Conservation (phyloP, 371 early-diverging fungal species). For the Mucor piriformis region DNA sequence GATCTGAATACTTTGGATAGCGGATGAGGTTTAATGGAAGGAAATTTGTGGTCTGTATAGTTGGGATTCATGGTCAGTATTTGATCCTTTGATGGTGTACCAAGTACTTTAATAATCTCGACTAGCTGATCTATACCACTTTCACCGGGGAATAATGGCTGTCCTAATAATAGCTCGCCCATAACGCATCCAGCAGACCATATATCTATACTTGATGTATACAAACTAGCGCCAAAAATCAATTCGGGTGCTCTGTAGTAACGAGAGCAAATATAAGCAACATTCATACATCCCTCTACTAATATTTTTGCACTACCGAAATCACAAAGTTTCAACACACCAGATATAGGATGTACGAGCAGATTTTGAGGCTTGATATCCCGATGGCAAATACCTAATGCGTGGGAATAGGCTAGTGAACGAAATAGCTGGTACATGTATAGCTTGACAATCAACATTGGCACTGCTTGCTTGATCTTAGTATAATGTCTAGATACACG, state of each 20-base stretch:
- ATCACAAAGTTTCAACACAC: conserved; percentile 96
- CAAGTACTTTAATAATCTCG: conserved; percentile 98
- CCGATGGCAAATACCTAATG: conserved; percentile 86
- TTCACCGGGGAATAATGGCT: conserved; percentile 97
- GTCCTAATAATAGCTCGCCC: conserved; percentile 93
- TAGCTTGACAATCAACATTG: conserved; percentile 87
- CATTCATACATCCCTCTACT: conserved; percentile 88
- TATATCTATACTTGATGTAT: conserved; percentile 87
- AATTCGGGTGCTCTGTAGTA: conserved; percentile 98
- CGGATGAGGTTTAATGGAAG: conserved; percentile 90
- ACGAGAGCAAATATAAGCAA: conserved; percentile 96
- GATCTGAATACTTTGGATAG: conserved; percentile 86
- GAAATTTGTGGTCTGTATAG: conserved; percentile 95
- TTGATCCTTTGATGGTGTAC: conserved; percentile 95
- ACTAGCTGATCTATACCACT: conserved; percentile 98
- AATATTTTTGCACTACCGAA: conserved; percentile 97
- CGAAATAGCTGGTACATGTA: conserved; percentile 96
- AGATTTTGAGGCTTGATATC: conserved; percentile 99
- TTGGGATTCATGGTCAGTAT: conserved; percentile 92
- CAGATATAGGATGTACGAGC: conserved; percentile 85
- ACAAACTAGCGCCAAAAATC: conserved; percentile 91
- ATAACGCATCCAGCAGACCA: conserved; percentile 99
- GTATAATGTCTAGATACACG: conserved; percentile 76
- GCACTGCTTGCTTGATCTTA: conserved; percentile 87
- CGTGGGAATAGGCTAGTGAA: conserved; percentile 95